Evolutionary conservation across 768 basidiomycete species (phyloP).

Genomic region (Gymnopilus dilepis): DNA sequence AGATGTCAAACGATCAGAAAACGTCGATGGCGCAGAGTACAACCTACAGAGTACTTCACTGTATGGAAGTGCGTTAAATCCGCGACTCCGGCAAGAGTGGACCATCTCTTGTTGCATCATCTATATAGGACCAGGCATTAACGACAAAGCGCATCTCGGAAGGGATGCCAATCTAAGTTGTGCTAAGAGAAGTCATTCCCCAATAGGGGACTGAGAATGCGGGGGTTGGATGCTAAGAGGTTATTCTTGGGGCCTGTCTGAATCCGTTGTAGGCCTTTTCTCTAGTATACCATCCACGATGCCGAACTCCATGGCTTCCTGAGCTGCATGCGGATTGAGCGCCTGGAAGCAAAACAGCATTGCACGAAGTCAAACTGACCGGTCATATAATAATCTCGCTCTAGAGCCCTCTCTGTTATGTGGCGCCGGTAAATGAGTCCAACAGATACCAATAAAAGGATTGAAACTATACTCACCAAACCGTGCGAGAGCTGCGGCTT

Average conservation of each 20-base stretch:
- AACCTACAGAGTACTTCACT: not conserved
- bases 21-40: not conserved
- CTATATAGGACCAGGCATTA: not conserved
- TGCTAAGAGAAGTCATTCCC: not conserved
- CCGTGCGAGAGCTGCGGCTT: conserved; percentile 67
- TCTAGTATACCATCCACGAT: conserved; percentile 93
- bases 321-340: conserved; percentile 51
- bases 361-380: conserved; percentile 46
- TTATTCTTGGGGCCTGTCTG: conserved; percentile 21
- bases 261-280: conserved; percentile 65
- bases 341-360: conserved; percentile 18
- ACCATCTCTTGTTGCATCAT: conserved; percentile 1
- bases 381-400: conserved; percentile 97
- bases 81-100: conserved; percentile 13
- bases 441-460: conserved; percentile 17
- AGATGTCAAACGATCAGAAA: conserved; percentile 21
- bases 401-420: conserved; percentile 78
- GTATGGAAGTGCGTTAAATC: conserved; percentile 4
- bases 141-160: not conserved
- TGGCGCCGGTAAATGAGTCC: conserved; percentile 28
- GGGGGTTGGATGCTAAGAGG: conserved; percentile 9
- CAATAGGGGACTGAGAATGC: conserved; percentile 5
- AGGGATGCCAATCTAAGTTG: not conserved
- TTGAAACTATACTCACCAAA: conserved; percentile 64
- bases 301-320: conserved; percentile 89